phyloP scores from a whole-genome alignment of 2,329 filamentous ascomycete species.

The Exutisphaerella laricina region DNA sequence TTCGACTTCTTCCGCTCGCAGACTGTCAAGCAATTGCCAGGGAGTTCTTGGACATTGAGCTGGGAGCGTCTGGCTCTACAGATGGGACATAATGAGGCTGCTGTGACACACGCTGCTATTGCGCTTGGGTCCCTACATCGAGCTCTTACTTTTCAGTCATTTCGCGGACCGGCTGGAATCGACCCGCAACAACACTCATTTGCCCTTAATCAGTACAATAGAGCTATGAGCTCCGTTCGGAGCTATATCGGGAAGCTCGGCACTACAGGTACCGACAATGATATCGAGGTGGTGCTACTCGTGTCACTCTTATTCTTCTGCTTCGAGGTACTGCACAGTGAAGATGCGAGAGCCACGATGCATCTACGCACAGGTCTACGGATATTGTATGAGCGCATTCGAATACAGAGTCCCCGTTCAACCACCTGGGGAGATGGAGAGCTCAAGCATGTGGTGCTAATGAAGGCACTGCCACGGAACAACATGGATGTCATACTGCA shows the following conservation, averaged over 20 bases:
- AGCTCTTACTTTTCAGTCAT: conserved; percentile 4
- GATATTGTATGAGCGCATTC: conserved; percentile 16
- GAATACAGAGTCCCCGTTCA: not conserved
- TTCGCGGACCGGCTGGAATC: conserved; percentile 5
- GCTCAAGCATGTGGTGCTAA: conserved; percentile 10
- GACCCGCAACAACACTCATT: conserved; percentile 12
- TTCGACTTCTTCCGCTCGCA: conserved; percentile 18
- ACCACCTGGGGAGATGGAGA: conserved; percentile 7
- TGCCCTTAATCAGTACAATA: conserved; percentile 17
- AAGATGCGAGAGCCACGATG: conserved; percentile 13
- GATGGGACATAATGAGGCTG: conserved; percentile 14
- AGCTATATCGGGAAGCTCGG: conserved; percentile 11
- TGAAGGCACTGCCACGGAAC: conserved; percentile 8
- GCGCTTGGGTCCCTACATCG: conserved; percentile 17
- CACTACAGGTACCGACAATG: conserved; percentile 6
- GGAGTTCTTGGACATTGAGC: conserved; percentile 15
- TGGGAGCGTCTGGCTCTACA: conserved; percentile 18
- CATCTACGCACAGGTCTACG: conserved; percentile 15
- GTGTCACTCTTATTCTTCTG: conserved; percentile 18
- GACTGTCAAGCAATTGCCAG: conserved; percentile 19
- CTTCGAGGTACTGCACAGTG: conserved; percentile 15
- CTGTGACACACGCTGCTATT: conserved; percentile 16
- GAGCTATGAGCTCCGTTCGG: conserved; percentile 13
- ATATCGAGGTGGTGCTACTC: conserved; percentile 16
- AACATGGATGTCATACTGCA: conserved; percentile 16